These are phyloP conservation scores for Colletotrichum melonis DNA, from an alignment of 2,329 filamentous ascomycete genomes.

Conservation along the genomic window DNA sequence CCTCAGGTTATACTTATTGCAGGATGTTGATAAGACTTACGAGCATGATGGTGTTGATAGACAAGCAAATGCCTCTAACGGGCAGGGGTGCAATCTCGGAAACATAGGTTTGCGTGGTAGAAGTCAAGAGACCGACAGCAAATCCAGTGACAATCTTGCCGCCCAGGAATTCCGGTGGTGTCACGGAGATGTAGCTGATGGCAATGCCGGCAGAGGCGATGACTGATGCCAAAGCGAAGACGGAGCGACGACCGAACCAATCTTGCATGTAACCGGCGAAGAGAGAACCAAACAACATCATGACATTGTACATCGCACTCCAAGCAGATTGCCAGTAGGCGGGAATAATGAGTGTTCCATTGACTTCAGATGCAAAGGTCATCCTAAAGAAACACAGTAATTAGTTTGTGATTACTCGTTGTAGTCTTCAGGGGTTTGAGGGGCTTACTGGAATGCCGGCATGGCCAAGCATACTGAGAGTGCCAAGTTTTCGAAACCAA, in stretches of 20 bases:
- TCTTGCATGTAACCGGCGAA: slow-evolving; percentile 37
- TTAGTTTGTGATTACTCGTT: not conserved
- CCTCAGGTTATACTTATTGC: slow-evolving; percentile 18
- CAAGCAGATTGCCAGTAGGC: slow-evolving; percentile 40
- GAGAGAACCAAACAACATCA: slow-evolving; percentile 37
- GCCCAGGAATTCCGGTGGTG: slow-evolving; percentile 33
- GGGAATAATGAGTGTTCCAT: slow-evolving; percentile 38
- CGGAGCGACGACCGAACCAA: slow-evolving; percentile 36
- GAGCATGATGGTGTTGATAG: slow-evolving; percentile 54
- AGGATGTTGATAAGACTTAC: slow-evolving; percentile 30
- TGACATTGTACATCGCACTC: slow-evolving; percentile 39
- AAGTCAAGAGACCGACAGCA: slow-evolving; percentile 35
- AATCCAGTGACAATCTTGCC: slow-evolving; percentile 40
- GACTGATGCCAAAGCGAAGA: slow-evolving; percentile 30
- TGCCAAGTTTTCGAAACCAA: slow-evolving; percentile 37
- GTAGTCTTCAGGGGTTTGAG: no score
- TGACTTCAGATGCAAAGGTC: slow-evolving; percentile 37
- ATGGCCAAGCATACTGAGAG: slow-evolving; percentile 37
- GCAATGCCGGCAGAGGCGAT: slow-evolving; percentile 36
- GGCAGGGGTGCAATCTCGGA: slow-evolving; percentile 48
- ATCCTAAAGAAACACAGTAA: not conserved
- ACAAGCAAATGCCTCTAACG: slow-evolving; percentile 50
- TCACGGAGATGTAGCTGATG: slow-evolving; percentile 34
- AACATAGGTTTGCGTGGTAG: slow-evolving; percentile 45
- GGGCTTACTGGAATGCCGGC: slow-evolving; percentile 38